phyloP scores from a whole-genome alignment of 306 rosid genomes.

The Quercus rubra region DNA sequence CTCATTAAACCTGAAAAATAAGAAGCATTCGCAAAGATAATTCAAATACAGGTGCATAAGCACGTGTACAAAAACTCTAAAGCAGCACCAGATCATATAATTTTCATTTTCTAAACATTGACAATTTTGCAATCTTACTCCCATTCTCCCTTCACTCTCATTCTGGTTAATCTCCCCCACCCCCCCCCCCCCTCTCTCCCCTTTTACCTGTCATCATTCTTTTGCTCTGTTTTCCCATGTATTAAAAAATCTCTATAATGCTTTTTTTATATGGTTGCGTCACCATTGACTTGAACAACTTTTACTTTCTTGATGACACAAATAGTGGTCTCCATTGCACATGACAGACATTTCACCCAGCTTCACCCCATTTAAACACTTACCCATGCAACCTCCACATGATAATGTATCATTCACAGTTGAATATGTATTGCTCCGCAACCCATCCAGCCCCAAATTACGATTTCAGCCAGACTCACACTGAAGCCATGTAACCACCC shows the following conservation, averaged over 20 bases:
- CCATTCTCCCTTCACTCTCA: not conserved
- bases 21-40: not conserved
- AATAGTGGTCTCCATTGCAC: not conserved
- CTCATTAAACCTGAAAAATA: not conserved
- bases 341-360: not conserved
- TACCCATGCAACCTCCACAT: not conserved
- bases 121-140: not conserved
- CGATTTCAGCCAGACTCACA: not conserved
- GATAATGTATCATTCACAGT: not conserved
- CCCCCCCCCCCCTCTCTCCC: not conserved
- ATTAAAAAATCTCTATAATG: not conserved
- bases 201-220: not conserved
- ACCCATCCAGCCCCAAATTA: not conserved
- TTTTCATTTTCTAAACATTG: not conserved
- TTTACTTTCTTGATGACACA: not conserved
- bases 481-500: not conserved
- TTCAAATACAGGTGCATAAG: not conserved
- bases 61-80: not conserved
- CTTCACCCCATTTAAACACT: not conserved
- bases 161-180: not conserved
- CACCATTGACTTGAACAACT: not conserved
- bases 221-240: not conserved
- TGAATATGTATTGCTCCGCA: not conserved
- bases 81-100: not conserved
- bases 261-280: not conserved